Evolutionary conservation across 306 rosid genomes (phyloP), one percentile per base, ranked within the genome.

Genomic region (Senna siamea): DNA sequence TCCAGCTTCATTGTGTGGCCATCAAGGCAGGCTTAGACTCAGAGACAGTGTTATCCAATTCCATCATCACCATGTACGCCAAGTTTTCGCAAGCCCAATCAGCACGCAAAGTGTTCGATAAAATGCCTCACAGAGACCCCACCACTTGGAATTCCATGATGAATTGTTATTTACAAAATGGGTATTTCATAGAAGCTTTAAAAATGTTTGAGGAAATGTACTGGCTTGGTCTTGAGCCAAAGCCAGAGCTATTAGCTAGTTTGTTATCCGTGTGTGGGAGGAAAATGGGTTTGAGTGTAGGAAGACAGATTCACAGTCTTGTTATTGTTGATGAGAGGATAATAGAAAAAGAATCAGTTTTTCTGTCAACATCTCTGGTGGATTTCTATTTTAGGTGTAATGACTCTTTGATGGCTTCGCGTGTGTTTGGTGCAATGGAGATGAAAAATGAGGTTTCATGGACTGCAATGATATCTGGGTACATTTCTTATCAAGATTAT

Each of bases 401-500:
- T 12, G 53, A 77, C 5, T 52, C 87, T 66, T n/a, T 65, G 35
- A 81, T 41, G 84, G 92, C 91, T 61, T 65, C 80, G 5, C 79
- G 65, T 14, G 81, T 87, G 20, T 90, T 90, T 55, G 13, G 80
- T 76, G 76, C 59, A 50, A 86, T 84, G 86, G 79, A 79, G 68
- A 75, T 53, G 64, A 84, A 75, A 73, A 90, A 90, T 79, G 90
- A 80, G 79, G 89, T 87, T 69, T 82, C 96, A 6, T 90, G 96
- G 96, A 87, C 96, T 34, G 79, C 89, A 32, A 59, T 86, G 76
- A 84, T 90, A 73, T 86, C 89, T 43, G 92, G 96, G 13, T 90
- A 79, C 47, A 51, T 23, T 34, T 73, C 72, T 34, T 73, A 79
- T 77, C 81, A 72, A 15, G 38, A 81, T 30, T 78, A 74, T 30